phyloP scores from a whole-genome alignment of 208 protist genomes.

The Wallacemonas collosoma region DNA sequence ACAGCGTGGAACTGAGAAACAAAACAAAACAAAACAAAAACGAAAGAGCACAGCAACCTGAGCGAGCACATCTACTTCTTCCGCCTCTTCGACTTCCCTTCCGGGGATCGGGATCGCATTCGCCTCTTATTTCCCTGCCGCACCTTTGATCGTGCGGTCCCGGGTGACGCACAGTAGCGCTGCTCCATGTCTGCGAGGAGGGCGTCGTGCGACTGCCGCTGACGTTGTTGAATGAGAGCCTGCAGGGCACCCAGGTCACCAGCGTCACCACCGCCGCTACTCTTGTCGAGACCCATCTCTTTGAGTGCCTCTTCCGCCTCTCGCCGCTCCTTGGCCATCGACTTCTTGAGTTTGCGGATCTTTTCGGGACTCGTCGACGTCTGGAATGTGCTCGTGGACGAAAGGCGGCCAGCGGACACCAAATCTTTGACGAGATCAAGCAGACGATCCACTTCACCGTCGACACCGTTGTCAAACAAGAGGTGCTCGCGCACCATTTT shows the following conservation, averaged over 20 bases:
- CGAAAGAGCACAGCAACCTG: too few species aligned
- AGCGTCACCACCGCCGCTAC: slow-evolving; percentile 2
- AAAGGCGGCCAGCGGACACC: slow-evolving; percentile 34
- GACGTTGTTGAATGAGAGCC: slow-evolving; percentile 65
- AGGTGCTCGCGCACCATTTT: slow-evolving; percentile 74
- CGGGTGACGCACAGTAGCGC: slow-evolving; percentile 53
- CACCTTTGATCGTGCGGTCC: neutral
- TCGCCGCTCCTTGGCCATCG: slow-evolving; percentile 57
- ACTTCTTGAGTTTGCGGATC: slow-evolving; percentile 40
- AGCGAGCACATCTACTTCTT: neutral
- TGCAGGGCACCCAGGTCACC: slow-evolving; percentile 47
- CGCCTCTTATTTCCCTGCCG: slow-evolving; percentile 13
- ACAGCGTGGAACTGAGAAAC: neutral
- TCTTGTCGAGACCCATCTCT: slow-evolving; percentile 42
- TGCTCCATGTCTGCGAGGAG: slow-evolving; percentile 69
- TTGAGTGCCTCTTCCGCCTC: slow-evolving; percentile 65
- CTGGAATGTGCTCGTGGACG: slow-evolving; percentile 38
- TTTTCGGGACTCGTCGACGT: slow-evolving; percentile 35
- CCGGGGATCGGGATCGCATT: slow-evolving; percentile 19
- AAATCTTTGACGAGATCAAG: slow-evolving; percentile 36
- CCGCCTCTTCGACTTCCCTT: slow-evolving; percentile 11
- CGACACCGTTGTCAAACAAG: slow-evolving; percentile 78
- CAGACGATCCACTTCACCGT: slow-evolving; percentile 58
- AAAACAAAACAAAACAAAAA: slow-evolving; percentile 2
- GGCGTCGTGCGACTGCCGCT: slow-evolving; percentile 50